Percentiles rank a stretch among this genome's conserved stretches.
phyloP scores from a whole-genome alignment of 2,329 filamentous ascomycete species.

The Talaromyces piceae region DNA sequence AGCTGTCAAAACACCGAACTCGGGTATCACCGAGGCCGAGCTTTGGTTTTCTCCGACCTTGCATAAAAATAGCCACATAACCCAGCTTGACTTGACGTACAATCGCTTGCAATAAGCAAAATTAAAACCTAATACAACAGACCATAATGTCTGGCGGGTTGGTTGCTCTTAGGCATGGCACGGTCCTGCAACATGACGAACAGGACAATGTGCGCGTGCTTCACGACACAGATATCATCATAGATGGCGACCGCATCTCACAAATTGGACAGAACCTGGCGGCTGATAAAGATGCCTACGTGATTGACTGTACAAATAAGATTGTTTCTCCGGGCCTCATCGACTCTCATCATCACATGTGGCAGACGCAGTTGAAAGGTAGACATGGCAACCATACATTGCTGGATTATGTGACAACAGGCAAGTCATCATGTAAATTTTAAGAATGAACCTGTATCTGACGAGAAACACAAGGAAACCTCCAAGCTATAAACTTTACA shows the following conservation, averaged over 20 bases:
- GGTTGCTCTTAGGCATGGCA: slow-evolving; percentile 2
- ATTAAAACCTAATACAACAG: neutral
- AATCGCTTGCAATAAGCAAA: too few relatives aligned
- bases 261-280: neutral
- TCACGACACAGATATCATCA: neutral
- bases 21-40: too few relatives aligned
- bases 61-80: too few relatives aligned
- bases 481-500: slow-evolving; percentile 3
- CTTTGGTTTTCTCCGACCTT: too few relatives aligned
- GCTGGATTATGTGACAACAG: slow-evolving; percentile 4
- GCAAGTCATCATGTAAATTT: neutral
- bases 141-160: neutral
- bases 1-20: too few relatives aligned
- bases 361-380: slow-evolving; percentile 7
- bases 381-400: slow-evolving; percentile 3
- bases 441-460: neutral
- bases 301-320: slow-evolving; percentile 4
- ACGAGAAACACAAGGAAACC: neutral
- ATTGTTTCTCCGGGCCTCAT: slow-evolving; percentile 7
- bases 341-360: slow-evolving; percentile 9
- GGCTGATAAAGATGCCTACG: neutral
- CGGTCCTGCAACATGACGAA: neutral
- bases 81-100: too few relatives aligned
- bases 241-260: neutral
- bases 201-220: neutral